A percentile compares a stretch with the other conserved stretches of the same genome.
phyloP scores from a whole-genome alignment of 202 grass and related monocot genomes.

The Setaria viridis region DNA sequence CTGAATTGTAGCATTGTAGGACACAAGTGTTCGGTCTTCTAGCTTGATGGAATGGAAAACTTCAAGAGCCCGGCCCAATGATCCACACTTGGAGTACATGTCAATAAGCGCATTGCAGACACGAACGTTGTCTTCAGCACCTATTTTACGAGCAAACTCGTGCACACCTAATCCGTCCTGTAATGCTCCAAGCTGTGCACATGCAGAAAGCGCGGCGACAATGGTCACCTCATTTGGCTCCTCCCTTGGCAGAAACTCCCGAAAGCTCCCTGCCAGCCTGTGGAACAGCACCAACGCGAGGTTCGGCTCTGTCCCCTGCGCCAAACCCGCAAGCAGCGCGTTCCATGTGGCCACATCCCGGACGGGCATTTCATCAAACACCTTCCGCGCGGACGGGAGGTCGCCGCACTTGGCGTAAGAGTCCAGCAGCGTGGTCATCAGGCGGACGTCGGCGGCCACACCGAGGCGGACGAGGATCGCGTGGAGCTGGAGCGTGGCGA shows the following conservation, averaged over 20 bases:
- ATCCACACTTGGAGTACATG: slow-evolving; percentile 94
- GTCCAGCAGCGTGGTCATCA: slow-evolving; percentile 74
- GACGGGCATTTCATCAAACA: slow-evolving; percentile 69
- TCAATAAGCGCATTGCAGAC: slow-evolving; percentile 74
- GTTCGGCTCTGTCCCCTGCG: slow-evolving; percentile 57
- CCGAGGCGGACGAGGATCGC: slow-evolving; percentile 65
- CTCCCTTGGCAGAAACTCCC: slow-evolving; percentile 53
- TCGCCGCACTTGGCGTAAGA: slow-evolving; percentile 59
- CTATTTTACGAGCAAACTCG: slow-evolving; percentile 50
- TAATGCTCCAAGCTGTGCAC: slow-evolving; percentile 66
- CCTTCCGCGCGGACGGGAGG: slow-evolving; percentile 47
- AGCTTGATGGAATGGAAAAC: slow-evolving; percentile 61
- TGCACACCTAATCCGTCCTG: slow-evolving; percentile 57
- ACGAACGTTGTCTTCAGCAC: slow-evolving; percentile 47
- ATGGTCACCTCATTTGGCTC: slow-evolving; percentile 68
- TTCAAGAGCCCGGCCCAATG: slow-evolving; percentile 55
- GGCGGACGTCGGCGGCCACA: slow-evolving; percentile 53
- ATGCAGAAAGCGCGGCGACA: slow-evolving; percentile 68
- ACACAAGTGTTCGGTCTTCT: slow-evolving; percentile 61
- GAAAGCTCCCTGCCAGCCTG: slow-evolving; percentile 49
- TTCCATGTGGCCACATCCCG: slow-evolving; percentile 80
- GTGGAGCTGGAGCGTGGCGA: slow-evolving; percentile 68
- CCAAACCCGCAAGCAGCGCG: slow-evolving; percentile 64
- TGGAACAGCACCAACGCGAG: slow-evolving; percentile 67
- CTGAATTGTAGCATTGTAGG: slow-evolving; percentile 75